Conservation (phyloP, 305 asterid genomes). For the Fraxinus sp. region DNA sequence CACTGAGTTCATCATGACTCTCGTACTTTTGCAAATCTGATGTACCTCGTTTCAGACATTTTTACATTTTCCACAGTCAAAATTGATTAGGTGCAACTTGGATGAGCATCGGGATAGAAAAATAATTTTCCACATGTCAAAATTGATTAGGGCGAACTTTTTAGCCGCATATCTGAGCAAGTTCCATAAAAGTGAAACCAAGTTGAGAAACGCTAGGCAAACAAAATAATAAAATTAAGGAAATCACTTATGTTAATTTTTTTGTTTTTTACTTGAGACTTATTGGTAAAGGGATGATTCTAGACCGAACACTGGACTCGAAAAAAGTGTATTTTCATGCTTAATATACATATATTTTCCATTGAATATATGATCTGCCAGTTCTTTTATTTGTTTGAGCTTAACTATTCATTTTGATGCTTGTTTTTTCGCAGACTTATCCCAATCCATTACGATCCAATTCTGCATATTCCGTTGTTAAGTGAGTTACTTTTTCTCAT, state of each 20-base stretch:
- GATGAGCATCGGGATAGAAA: not conserved
- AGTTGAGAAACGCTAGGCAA: not conserved
- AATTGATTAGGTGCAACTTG: not conserved
- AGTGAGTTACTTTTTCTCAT: slow-evolving; percentile 50
- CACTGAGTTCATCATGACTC: not conserved
- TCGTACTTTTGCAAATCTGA: not conserved
- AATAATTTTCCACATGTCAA: not conserved
- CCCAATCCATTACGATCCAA: slow-evolving; percentile 81
- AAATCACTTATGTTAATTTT: not conserved
- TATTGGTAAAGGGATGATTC: not conserved
- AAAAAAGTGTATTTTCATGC: not conserved
- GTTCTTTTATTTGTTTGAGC: slow-evolving; percentile 1
- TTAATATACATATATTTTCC: not conserved
- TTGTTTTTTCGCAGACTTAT: slow-evolving; percentile 61
- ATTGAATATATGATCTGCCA: not conserved
- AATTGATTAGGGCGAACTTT: not conserved
- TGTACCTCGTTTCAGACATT: not conserved
- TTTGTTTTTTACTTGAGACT: not conserved
- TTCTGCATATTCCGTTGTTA: slow-evolving; percentile 93
- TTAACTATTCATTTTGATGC: not conserved
- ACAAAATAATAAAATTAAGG: not conserved
- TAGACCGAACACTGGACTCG: not conserved
- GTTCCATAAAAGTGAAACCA: not conserved
- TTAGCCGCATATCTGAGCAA: not conserved
- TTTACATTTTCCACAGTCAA: not conserved